Percentiles rank a stretch among this genome's conserved stretches.
Conservation (phyloP, 352 stramenopile species). For the Pythium insidiosum region DNA sequence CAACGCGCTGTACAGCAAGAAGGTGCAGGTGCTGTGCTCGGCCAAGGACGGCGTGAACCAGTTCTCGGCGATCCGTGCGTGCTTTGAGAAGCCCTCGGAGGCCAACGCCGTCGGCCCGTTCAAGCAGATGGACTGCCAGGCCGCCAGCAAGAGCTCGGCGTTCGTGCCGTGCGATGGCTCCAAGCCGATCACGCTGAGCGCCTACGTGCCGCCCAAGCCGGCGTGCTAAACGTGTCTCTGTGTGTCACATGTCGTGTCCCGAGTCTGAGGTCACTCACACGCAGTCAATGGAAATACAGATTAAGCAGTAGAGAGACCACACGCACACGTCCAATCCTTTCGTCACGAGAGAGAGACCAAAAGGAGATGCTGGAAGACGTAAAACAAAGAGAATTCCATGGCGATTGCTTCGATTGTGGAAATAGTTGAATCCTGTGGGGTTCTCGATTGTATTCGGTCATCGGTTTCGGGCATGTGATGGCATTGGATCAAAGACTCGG, state of each 20-base stretch:
- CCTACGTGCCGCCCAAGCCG: constrained; percentile 36
- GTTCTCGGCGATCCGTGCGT: constrained; percentile 63
- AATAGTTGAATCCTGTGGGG: constrained; percentile 7
- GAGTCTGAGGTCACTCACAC: too few relatives aligned
- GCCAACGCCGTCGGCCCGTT: constrained; percentile 16
- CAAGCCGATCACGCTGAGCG: constrained; percentile 32
- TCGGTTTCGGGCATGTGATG: neutral
- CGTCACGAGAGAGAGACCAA: too few relatives aligned
- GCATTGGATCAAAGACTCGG: too few relatives aligned
- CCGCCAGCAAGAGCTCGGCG: constrained; percentile 25
- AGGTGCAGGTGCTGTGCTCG: constrained; percentile 65
- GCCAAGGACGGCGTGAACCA: constrained; percentile 43
- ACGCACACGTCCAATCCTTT: too few relatives aligned
- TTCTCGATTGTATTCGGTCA: constrained; percentile 3
- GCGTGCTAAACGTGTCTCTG: too few relatives aligned
- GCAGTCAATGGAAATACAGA: too few relatives aligned
- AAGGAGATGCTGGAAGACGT: too few relatives aligned
- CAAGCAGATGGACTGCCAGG: constrained; percentile 42
- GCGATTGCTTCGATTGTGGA: too few relatives aligned
- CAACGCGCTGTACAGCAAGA: constrained; percentile 41
- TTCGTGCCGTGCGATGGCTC: constrained; percentile 40
- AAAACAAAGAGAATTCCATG: too few relatives aligned
- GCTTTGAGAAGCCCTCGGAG: constrained; percentile 29
- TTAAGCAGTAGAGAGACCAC: too few relatives aligned
- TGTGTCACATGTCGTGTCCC: too few relatives aligned